Evolutionary conservation across 306 rosid species (phyloP).

Genomic region (Quercus robur): DNA sequence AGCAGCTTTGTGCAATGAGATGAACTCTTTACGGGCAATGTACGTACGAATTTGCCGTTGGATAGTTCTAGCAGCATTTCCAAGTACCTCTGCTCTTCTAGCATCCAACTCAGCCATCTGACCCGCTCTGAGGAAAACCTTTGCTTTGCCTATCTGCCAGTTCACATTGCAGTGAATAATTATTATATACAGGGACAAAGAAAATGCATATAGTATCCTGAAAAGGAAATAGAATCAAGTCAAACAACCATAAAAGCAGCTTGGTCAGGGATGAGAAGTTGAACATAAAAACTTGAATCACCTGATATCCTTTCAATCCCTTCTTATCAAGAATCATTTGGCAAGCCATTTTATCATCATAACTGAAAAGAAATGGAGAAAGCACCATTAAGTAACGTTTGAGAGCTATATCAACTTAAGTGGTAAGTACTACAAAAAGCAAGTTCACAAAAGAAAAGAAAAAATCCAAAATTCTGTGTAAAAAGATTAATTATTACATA

Average conservation of each 20-base stretch:
- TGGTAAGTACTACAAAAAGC: too few relatives aligned
- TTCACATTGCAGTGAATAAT: constrained; percentile 24
- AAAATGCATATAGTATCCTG: too few relatives aligned
- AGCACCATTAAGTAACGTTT: not conserved
- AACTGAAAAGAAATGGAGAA: constrained; percentile 42
- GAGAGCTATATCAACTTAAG: too few relatives aligned
- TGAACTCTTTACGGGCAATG: constrained; percentile 88
- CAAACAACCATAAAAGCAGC: too few relatives aligned
- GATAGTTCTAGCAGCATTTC: constrained; percentile 85
- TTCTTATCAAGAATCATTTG: constrained; percentile 82
- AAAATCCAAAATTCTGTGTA: too few relatives aligned
- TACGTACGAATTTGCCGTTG: constrained; percentile 91
- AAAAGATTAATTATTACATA: constrained; percentile 15
- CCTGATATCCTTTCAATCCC: constrained; percentile 97
- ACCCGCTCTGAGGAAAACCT: constrained; percentile 92
- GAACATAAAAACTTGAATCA: constrained; percentile 24
- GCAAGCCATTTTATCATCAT: constrained; percentile 85
- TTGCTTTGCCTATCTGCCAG: constrained; percentile 88
- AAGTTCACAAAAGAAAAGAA: too few relatives aligned
- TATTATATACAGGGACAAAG: too few relatives aligned
- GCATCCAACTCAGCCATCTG: constrained; percentile 99
- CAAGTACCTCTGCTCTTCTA: constrained; percentile 93
- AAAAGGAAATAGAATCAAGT: too few relatives aligned
- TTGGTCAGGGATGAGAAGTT: too few relatives aligned
- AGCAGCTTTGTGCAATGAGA: constrained; percentile 75